Evolutionary conservation across 1,139 yeast genomes (phyloP).

Genomic region (Yamadazyma dendronema): DNA sequence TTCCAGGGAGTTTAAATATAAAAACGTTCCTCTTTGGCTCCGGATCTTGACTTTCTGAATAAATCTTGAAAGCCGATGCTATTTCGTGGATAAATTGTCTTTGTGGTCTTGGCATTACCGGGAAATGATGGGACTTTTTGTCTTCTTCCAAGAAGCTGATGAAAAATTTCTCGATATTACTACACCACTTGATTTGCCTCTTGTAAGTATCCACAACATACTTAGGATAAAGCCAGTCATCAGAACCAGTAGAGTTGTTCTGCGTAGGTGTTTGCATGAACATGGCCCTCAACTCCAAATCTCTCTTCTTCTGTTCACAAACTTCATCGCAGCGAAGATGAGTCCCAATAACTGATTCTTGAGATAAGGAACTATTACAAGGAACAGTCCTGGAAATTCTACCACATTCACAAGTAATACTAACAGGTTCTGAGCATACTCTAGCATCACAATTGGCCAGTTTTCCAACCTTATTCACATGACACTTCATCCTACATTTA

Average conservation of each 20-base stretch:
- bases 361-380: conserved; percentile 52
- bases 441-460: conserved; percentile 35
- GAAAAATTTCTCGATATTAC: conserved; percentile 54
- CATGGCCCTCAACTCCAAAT: conserved; percentile 62
- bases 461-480: conserved; percentile 46
- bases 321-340: conserved; percentile 62
- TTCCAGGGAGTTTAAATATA: conserved; percentile 43
- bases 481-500: conserved; percentile 62
- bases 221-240: conserved; percentile 41
- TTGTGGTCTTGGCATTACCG: conserved; percentile 70
- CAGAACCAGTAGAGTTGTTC: conserved; percentile 4
- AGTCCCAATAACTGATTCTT: conserved; percentile 28
- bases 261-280: conserved; percentile 32
- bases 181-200: conserved; percentile 64
- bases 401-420: conserved; percentile 65
- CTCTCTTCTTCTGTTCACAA: conserved; percentile 64
- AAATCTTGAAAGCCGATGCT: conserved; percentile 57
- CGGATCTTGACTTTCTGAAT: conserved; percentile 73
- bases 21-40: conserved; percentile 79
- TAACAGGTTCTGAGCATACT: conserved; percentile 49
- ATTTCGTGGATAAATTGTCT: conserved; percentile 70
- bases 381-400: conserved; percentile 40
- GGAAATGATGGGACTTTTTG: conserved; percentile 50
- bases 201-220: conserved; percentile 41
- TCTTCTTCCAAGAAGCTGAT: conserved; percentile 45